A percentile compares a stretch with the other conserved stretches of the same genome.
Evolutionary conservation across 1,284 basidiomycete genomes (phyloP).

Genomic region (Pseudozyma thailandica): DNA sequence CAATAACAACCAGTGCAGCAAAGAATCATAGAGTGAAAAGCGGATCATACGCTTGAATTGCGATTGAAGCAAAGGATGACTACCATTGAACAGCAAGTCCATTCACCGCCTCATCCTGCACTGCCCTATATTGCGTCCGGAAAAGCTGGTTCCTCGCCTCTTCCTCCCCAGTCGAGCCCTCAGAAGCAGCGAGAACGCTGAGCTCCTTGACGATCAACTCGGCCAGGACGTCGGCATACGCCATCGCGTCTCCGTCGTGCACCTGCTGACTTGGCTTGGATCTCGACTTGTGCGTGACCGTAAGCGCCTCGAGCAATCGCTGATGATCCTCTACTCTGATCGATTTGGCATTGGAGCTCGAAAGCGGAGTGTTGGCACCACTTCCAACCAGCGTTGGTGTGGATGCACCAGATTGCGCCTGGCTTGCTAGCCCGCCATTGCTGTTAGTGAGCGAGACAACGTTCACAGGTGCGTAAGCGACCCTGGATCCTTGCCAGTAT

Average conservation of each 20-base stretch:
- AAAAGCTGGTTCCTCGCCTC: conserved; percentile 72
- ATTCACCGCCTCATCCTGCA: conserved; percentile 82
- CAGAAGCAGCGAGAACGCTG: conserved; percentile 46
- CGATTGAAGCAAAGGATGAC: neutral
- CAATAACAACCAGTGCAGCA: too few species aligned
- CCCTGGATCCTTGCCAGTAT: conserved; percentile 62
- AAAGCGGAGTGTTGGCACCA: conserved; percentile 32
- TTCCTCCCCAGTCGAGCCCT: conserved; percentile 68
- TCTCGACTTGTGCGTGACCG: neutral
- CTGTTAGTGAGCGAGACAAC: conserved; percentile 9
- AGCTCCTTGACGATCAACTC: conserved; percentile 71
- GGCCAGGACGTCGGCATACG: conserved; percentile 71
- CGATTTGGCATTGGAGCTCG: conserved; percentile 29
- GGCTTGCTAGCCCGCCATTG: neutral
- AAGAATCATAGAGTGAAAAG: too few species aligned
- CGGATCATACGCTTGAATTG: too few species aligned
- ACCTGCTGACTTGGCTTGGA: neutral
- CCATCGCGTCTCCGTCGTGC: conserved; percentile 12
- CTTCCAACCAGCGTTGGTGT: conserved; percentile 29
- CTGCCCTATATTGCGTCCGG: conserved; percentile 83
- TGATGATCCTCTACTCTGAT: conserved; percentile 33
- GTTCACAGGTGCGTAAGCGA: conserved; percentile 40
- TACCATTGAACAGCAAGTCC: conserved; percentile 86
- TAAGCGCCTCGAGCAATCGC: conserved; percentile 22
- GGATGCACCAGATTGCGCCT: conserved; percentile 21